Conservation (phyloP, 139 green algal species). For the Chlorella sorokiniana region DNA sequence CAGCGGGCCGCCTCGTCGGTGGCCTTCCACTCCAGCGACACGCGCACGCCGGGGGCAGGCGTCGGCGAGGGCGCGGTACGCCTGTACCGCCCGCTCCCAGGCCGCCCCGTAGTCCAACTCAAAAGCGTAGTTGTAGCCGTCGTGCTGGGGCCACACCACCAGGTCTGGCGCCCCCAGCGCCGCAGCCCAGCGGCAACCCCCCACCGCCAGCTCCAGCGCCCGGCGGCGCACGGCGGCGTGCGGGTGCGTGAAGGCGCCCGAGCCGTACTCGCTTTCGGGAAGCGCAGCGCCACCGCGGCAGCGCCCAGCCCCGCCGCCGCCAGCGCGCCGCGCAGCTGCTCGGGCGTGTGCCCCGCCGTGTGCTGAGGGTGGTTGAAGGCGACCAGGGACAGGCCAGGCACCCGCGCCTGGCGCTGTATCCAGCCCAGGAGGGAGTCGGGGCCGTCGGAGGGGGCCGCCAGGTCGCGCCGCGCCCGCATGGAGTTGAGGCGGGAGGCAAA, state of each 20-base stretch:
- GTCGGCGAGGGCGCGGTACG: constrained; percentile 43
- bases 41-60: constrained; percentile 40
- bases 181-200: constrained; percentile 53
- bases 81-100: constrained; percentile 48
- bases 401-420: constrained; percentile 53
- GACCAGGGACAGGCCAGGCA: constrained; percentile 53
- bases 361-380: constrained; percentile 76
- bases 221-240: constrained; percentile 17
- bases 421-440: constrained; percentile 40
- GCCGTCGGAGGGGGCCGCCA: constrained; percentile 20
- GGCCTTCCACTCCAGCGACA: constrained; percentile 71
- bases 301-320: constrained; percentile 36
- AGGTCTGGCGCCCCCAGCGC: constrained; percentile 53
- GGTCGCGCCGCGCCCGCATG: constrained; percentile 61
- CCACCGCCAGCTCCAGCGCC: constrained; percentile 43
- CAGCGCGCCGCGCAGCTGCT: constrained; percentile 40
- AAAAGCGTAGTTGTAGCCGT: constrained; percentile 71
- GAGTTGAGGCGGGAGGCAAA: constrained; percentile 71
- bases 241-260: constrained; percentile 64
- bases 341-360: constrained; percentile 27
- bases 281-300: constrained; percentile 38
- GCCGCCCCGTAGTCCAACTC: constrained; percentile 54
- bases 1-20: constrained; percentile 64
- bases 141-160: constrained; percentile 47
- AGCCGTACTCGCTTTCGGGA: constrained; percentile 19